These are phyloP conservation scores for Diversispora eburnea DNA, from an alignment of 192 early-diverging fungal genomes.

Conservation along the genomic window DNA sequence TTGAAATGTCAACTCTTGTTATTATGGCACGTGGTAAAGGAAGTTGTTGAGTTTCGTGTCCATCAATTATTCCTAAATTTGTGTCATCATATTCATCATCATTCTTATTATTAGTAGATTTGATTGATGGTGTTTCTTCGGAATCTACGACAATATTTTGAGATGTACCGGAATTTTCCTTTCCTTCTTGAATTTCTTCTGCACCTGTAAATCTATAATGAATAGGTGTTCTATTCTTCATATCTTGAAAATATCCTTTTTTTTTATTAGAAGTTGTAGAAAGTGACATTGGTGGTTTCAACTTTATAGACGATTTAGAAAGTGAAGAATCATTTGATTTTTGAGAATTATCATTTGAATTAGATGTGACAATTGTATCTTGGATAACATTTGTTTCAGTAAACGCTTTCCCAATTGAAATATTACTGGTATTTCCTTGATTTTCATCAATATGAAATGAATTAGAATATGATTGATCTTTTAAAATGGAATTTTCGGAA, in stretches of 20 bases:
- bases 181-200: background rate
- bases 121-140: background rate
- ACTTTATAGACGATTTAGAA: background rate
- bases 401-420: background rate
- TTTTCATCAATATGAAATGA: background rate
- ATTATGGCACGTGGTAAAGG: background rate
- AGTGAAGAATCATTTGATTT: background rate
- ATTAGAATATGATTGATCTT: background rate
- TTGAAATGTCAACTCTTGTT: background rate
- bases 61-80: background rate
- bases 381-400: background rate
- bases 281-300: constrained; percentile 16
- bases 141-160: background rate
- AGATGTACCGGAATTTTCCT: background rate
- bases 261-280: constrained; percentile 23
- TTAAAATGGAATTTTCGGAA: background rate
- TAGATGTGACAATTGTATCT: background rate
- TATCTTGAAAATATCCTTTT: constrained; percentile 21
- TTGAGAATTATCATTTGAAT: background rate
- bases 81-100: background rate
- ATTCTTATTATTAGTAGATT: background rate
- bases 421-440: background rate
- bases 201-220: background rate
- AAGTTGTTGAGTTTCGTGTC: background rate
- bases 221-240: background rate